phyloP scores from a whole-genome alignment of 495 filamentous ascomycete genomes.

The Penicillium nucicola region DNA sequence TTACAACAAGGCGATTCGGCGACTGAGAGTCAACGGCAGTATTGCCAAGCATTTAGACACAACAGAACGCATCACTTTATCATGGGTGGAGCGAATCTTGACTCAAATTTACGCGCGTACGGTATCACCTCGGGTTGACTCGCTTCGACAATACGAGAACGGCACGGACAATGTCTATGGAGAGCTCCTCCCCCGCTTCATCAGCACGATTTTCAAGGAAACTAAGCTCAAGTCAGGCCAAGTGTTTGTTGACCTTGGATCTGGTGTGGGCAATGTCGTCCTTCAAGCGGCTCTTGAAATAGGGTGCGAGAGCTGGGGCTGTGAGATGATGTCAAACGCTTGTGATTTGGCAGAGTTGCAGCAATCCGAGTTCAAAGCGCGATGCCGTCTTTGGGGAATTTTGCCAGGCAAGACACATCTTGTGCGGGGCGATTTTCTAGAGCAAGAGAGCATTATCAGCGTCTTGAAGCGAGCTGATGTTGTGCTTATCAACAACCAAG shows the following conservation, averaged over 20 bases:
- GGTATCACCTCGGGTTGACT: constrained; percentile 82
- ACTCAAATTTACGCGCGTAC: constrained; percentile 88
- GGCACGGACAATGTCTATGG: constrained; percentile 92
- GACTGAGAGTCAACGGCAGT: constrained; percentile 58
- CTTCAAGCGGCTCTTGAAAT: constrained; percentile 91
- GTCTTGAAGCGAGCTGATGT: constrained; percentile 83
- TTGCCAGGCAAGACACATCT: constrained; percentile 73
- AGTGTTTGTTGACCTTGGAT: constrained; percentile 91
- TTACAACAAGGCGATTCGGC: constrained; percentile 69
- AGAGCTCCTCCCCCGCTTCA: constrained; percentile 81
- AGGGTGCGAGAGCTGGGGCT: constrained; percentile 93
- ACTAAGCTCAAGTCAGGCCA: constrained; percentile 73
- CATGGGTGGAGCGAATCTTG: constrained; percentile 76
- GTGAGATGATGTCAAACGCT: constrained; percentile 89
- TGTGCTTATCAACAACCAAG: constrained; percentile 95
- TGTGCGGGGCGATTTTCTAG: constrained; percentile 80
- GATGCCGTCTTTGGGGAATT: constrained; percentile 89
- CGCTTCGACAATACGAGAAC: constrained; percentile 76
- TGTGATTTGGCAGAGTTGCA: constrained; percentile 83
- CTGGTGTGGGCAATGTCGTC: constrained; percentile 92
- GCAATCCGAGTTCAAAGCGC: constrained; percentile 76
- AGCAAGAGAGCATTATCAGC: constrained; percentile 64
- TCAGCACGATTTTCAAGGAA: constrained; percentile 74
- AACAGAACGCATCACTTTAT: constrained; percentile 60
- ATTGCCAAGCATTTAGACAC: constrained; percentile 66